Evolutionary conservation across 2,329 filamentous ascomycete genomes (phyloP), one percentile per base, ranked within the genome.

Genomic region (Dactylellina sp.): DNA sequence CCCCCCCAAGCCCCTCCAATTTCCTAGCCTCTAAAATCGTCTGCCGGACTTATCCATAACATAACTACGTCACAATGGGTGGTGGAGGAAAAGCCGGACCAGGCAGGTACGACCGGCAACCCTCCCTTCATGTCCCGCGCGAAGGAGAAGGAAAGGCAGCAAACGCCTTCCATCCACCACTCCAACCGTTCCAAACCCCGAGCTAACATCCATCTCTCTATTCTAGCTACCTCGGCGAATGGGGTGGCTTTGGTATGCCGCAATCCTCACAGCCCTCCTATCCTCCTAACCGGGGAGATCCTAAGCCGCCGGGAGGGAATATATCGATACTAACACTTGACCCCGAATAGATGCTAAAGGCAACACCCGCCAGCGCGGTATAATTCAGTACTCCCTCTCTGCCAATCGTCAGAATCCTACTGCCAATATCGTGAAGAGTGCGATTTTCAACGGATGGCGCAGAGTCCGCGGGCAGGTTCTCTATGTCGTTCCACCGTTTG

Each of bases 371-470:
- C 70, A 74, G 40, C 70, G 70, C 42, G 87, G 87, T 79, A 83
- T 89, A 72, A 83, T 85, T 65, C 84, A 85, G 80, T 98, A 96
- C 84, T 86, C 89, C 77, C 81, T 99, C 78, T 89, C 91, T 79
- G 84, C 90, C 78, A 98, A 99, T 87, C 90, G 91, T 81, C 94
- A 97, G 85, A 89, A 91, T 80, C 91, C 93, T 76, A 86, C 96
- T 78, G 92, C 92, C 76, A 92, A 91, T 79, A 85, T 89, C 74
- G 83, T 86, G 77, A 84, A 94, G 82, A 91, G 89, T 78, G 94
- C 93, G 80, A 84, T 98, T 85, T 98, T 98, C 89, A 99, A 99
- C 88, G 89, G 88, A 79, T 96, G 91, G 87, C 89, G 95, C 83
- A 89, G 95, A 80, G 91, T 90, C 84, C 89, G 89, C 82, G 83